A percentile compares a stretch with the other conserved stretches of the same genome.
Conservation (phyloP, 179 eudicot species). For the Patellifolia procumbens region DNA sequence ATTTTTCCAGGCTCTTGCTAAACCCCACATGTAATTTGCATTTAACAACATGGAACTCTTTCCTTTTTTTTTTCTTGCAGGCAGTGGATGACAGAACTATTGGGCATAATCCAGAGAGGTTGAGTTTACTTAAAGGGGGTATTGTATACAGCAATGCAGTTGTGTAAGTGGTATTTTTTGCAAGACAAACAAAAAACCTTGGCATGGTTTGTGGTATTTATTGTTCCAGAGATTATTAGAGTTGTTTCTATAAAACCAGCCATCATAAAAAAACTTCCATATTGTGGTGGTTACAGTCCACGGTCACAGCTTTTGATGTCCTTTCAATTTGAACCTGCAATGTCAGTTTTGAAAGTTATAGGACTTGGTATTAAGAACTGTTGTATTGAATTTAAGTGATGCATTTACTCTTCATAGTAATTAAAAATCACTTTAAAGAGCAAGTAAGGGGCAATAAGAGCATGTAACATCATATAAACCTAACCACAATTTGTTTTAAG, state of each 20-base stretch:
- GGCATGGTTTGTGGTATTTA: neutral
- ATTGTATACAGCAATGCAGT: slow-evolving; percentile 82
- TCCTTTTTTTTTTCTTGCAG: slow-evolving; percentile 39
- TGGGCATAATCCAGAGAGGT: slow-evolving; percentile 94
- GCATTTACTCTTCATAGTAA: neutral
- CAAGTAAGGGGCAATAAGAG: neutral
- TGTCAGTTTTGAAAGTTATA: neutral
- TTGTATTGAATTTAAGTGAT: neutral
- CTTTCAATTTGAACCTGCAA: neutral
- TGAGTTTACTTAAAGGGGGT: slow-evolving; percentile 89
- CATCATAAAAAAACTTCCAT: neutral
- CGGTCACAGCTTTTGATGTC: neutral
- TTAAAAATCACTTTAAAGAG: neutral
- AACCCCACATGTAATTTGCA: neutral
- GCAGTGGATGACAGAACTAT: slow-evolving; percentile 89
- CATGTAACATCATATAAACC: neutral
- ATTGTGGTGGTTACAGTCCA: neutral
- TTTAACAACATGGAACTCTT: neutral
- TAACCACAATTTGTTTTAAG: neutral
- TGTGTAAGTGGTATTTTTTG: slow-evolving; percentile 56
- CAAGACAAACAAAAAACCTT: neutral
- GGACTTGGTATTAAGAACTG: neutral
- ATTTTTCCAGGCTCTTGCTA: neutral
- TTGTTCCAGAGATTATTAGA: neutral
- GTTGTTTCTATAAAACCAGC: neutral